These are phyloP conservation scores for Fusarium continuum DNA, from an alignment of 2,329 filamentous ascomycete genomes.

Conservation along the genomic window DNA sequence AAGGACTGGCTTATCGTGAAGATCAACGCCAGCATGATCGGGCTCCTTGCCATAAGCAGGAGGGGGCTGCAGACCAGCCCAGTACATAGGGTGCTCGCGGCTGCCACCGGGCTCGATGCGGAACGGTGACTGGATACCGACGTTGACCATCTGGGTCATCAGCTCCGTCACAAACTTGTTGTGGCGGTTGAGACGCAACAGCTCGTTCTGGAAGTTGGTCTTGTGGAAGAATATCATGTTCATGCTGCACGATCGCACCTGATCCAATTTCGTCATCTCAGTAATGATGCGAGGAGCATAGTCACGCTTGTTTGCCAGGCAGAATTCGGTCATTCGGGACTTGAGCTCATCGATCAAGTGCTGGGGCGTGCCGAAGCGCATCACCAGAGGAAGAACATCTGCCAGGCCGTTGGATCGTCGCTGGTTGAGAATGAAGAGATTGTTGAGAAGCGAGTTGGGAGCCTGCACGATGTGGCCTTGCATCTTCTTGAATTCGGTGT, in stretches of 20 bases:
- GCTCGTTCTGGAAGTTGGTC: conserved; percentile 94
- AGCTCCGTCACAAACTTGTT: conserved; percentile 95
- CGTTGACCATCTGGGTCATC: conserved; percentile 83
- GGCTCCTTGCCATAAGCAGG: conserved; percentile 48
- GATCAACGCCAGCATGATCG: conserved; percentile 14
- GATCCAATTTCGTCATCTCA: conserved; percentile 80
- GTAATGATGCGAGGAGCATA: conserved; percentile 88
- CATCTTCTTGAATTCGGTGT: conserved; percentile 99
- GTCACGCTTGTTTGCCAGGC: conserved; percentile 85
- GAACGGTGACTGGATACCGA: conserved; percentile 83
- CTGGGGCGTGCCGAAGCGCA: conserved; percentile 88
- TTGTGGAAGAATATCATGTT: conserved; percentile 99
- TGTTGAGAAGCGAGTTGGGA: conserved; percentile 93
- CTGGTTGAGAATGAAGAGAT: conserved; percentile 93
- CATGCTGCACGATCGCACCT: conserved; percentile 85
- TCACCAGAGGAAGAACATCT: conserved; percentile 82
- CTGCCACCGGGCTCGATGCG: conserved; percentile 71
- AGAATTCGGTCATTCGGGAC: conserved; percentile 82
- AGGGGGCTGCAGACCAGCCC: conserved; percentile 50
- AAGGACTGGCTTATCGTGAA: conserved; percentile 12
- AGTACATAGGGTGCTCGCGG: conserved; percentile 72
- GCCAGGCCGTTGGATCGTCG: conserved; percentile 88
- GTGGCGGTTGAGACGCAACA: conserved; percentile 85
- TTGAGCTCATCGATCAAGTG: conserved; percentile 86
- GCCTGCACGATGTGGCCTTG: conserved; percentile 96